Conservation (phyloP, 441 rosid genomes). For the Gossypium trilobum region DNA sequence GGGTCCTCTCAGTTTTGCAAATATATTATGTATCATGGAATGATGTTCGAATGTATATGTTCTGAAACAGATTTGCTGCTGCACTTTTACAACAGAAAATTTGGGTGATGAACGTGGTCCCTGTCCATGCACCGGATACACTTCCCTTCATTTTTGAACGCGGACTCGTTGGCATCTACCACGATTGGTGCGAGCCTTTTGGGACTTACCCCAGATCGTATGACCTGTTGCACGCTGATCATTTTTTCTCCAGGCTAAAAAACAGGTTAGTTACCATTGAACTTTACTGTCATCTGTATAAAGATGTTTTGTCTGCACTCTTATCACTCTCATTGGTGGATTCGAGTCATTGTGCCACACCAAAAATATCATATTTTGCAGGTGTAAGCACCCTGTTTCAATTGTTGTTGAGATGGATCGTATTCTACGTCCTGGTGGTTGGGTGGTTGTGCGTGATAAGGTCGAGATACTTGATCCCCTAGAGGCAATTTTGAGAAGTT, state of each 20-base stretch:
- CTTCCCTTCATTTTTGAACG: conserved; percentile 79
- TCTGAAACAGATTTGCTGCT: conserved; percentile 61
- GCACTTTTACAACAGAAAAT: conserved; percentile 62
- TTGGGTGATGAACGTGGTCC: conserved; percentile 90
- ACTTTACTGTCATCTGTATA: neutral
- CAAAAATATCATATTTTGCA: conserved; percentile 18
- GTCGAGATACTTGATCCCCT: conserved; percentile 65
- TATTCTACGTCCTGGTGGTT: conserved; percentile 68
- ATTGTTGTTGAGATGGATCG: conserved; percentile 88
- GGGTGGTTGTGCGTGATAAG: conserved; percentile 75
- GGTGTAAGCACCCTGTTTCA: conserved; percentile 72
- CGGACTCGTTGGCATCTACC: conserved; percentile 70
- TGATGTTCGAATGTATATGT: conserved; percentile 4
- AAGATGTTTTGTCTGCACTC: neutral
- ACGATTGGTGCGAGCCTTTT: conserved; percentile 90
- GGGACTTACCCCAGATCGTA: conserved; percentile 84
- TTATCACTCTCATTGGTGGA: neutral
- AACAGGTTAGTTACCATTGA: conserved; percentile 42
- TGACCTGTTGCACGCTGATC: conserved; percentile 91
- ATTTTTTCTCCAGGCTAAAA: conserved; percentile 85
- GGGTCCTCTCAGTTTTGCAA: neutral
- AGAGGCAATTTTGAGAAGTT: conserved; percentile 58
- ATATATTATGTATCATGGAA: neutral
- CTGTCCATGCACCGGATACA: conserved; percentile 78
- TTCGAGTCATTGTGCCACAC: neutral